Percentiles rank a stretch among this genome's conserved stretches.
These are phyloP conservation scores for Domatiomyces catenatus DNA, from an alignment of 2,329 filamentous ascomycete genomes.

Conservation along the genomic window DNA sequence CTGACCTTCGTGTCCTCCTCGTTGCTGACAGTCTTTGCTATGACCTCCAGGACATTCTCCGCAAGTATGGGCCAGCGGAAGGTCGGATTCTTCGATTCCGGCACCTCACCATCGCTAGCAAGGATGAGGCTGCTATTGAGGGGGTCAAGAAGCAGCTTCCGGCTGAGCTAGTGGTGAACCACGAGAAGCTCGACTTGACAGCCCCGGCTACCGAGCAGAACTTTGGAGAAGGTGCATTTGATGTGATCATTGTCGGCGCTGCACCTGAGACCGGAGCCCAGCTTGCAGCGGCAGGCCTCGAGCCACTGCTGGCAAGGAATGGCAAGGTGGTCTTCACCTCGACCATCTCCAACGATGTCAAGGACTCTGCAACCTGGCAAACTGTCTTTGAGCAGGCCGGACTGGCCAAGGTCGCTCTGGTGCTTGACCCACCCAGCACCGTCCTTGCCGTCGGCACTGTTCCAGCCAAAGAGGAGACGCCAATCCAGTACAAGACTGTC, in stretches of 20 bases:
- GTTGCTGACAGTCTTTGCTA: background rate
- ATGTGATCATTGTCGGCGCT: slow-evolving; percentile 20
- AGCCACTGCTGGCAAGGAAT: slow-evolving; percentile 18
- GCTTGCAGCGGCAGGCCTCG: slow-evolving; percentile 11
- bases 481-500: no score
- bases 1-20: background rate
- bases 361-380: slow-evolving; percentile 11
- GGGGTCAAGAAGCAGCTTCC: background rate
- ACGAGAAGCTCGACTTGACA: slow-evolving; percentile 4
- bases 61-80: background rate
- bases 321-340: slow-evolving; percentile 19
- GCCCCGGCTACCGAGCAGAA: slow-evolving; percentile 1
- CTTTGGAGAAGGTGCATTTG: slow-evolving; percentile 15
- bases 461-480: no score
- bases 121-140: background rate
- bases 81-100: background rate
- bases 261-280: slow-evolving; percentile 18
- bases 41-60: background rate
- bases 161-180: background rate
- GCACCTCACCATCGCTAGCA: background rate
- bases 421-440: no score
- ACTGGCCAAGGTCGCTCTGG: no score
- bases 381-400: no score
- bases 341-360: slow-evolving; percentile 17
- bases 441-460: no score